These are phyloP conservation scores for Termitomyces sp. DNA, from an alignment of 768 basidiomycete species.

Conservation along the genomic window DNA sequence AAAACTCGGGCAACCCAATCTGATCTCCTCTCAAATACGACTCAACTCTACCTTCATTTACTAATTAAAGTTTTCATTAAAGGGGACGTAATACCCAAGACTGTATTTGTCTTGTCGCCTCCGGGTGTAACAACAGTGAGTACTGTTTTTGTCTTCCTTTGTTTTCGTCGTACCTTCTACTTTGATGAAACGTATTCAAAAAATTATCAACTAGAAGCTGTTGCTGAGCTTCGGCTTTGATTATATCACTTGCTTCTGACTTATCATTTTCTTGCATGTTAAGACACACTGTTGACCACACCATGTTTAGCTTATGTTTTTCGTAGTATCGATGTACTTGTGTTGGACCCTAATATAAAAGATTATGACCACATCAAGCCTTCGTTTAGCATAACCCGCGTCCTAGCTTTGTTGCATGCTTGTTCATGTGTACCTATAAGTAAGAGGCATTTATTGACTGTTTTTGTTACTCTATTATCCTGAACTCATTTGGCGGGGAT, in stretches of 20 bases:
- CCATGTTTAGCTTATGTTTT: slow-evolving; percentile 5
- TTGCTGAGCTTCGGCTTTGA: slow-evolving; percentile 76
- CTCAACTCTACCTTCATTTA: not conserved
- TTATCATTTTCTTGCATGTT: not conserved
- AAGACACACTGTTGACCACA: slow-evolving; percentile 7
- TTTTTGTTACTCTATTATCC: too few relatives aligned
- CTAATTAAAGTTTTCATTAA: slow-evolving; percentile 9
- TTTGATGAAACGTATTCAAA: not conserved
- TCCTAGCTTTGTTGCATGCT: not conserved
- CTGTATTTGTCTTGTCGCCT: too few relatives aligned
- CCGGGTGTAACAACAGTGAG: not conserved
- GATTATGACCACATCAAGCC: too few relatives aligned
- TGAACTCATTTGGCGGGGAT: too few relatives aligned
- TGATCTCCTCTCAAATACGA: slow-evolving; percentile 37
- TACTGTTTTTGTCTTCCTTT: not conserved
- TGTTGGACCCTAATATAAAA: not conserved
- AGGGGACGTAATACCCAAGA: too few relatives aligned
- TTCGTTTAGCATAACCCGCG: too few relatives aligned
- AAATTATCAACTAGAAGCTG: slow-evolving; percentile 70
- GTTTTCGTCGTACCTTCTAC: not conserved
- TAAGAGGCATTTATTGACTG: too few relatives aligned
- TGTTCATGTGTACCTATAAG: too few relatives aligned
- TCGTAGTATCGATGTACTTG: not conserved
- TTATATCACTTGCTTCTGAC: slow-evolving; percentile 39
- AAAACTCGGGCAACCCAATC: slow-evolving; percentile 74